Evolutionary conservation across 768 basidiomycete species (phyloP), one percentile per base, ranked within the genome.

Genomic region (Termitomyces sp.): DNA sequence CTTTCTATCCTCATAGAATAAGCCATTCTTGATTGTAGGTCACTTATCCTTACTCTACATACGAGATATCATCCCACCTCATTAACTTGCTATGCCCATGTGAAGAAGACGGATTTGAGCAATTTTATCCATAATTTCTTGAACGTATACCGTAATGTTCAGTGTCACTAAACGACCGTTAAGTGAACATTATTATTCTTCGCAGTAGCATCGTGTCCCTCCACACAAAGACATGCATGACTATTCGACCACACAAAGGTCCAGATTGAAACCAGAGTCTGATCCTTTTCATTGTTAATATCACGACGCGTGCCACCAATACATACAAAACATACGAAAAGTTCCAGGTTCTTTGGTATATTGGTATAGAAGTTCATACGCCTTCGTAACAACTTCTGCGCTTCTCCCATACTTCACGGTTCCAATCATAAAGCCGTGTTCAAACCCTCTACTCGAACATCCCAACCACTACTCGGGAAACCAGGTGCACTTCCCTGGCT

Each of bases 401-500:
- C 23, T 14, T 23, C 41, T 14, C 21, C 21, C 30, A 23, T 7
- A 9, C 2, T 23, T 27, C 11, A 37, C 4, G n/a, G 10, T 16
- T 2, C n/a, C 6, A 34, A 51, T 62, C 47, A 64, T 14, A 64
- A 37, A 32, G 63, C 57, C 27, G 50, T 66, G 46, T 59, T 66
- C 43, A 64, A 47, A 30, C 61, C 58, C 27, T 66, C 61, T 17
- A n/a, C 45, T 52, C 60, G 59, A 16, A 73, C 64, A 9, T 59
- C 65, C 72, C 72, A 74, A 5, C 64, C 68, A 6, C 17, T 53
- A 8, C 49, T 56, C 2, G 72, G 73, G 41, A 72, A 73, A 0
- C 68, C 72, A 8, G 70, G 69, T 23, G 63, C 61, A 14, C 54
- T 35, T 12, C 59, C 63, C 10, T 55, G 35, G 45, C 63, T 65